These are phyloP conservation scores for Ligustrum vulgare DNA, from an alignment of 257 asterid genomes.

Conservation along the genomic window DNA sequence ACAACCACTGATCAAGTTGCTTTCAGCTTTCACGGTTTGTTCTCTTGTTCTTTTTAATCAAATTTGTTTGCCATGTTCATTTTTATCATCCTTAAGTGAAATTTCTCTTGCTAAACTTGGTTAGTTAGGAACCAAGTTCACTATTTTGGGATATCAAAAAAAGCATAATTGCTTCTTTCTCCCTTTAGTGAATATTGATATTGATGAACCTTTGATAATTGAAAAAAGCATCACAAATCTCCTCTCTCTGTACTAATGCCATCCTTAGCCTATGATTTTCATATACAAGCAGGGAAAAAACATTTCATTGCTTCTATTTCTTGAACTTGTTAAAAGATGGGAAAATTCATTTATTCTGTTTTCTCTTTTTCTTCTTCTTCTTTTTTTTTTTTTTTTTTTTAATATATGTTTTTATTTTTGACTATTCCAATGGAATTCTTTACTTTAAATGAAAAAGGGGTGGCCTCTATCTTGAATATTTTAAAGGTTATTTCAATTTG, in stretches of 20 bases:
- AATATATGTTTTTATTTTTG: background rate
- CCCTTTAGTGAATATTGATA: slow-evolving; percentile 8
- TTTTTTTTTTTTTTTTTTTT: no score
- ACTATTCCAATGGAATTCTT: background rate
- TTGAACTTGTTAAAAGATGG: background rate
- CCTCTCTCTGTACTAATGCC: slow-evolving; percentile 3
- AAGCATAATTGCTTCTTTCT: slow-evolving; percentile 33
- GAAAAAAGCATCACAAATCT: background rate
- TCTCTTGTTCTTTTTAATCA: slow-evolving; percentile 18
- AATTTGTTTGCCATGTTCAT: slow-evolving; percentile 14
- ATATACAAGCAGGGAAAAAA: slow-evolving; percentile 24
- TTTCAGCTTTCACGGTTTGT: slow-evolving; percentile 32
- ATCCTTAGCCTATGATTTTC: background rate
- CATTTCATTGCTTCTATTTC: slow-evolving; percentile 15
- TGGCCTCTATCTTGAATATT: background rate
- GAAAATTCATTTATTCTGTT: background rate
- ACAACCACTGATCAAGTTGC: slow-evolving; percentile 29
- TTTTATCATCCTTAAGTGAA: slow-evolving; percentile 10
- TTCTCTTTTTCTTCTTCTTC: no score
- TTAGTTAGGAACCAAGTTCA: slow-evolving; percentile 47
- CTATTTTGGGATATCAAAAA: slow-evolving; percentile 41
- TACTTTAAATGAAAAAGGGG: background rate
- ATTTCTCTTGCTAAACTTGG: slow-evolving; percentile 21
- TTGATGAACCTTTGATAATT: background rate
- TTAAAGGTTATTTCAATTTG: background rate